phyloP scores from a whole-genome alignment of 495 filamentous ascomycete species.

The Penicillium argentinense region DNA sequence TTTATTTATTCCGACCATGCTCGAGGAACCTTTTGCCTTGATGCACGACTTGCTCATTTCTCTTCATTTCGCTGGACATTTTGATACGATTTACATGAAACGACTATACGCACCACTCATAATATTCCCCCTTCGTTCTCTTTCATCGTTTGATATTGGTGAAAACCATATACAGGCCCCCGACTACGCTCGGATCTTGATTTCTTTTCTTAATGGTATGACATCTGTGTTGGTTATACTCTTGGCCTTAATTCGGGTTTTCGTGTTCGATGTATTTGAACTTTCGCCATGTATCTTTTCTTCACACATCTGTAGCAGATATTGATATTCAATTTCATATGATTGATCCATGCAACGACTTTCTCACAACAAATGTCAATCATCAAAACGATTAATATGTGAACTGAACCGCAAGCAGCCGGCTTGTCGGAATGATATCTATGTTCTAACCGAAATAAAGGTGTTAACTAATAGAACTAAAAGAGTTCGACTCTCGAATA shows the following conservation, averaged over 20 bases:
- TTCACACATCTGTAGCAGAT: neutral
- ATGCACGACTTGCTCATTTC: slow-evolving; percentile 11
- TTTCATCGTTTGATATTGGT: slow-evolving; percentile 6
- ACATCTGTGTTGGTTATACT: slow-evolving; percentile 9
- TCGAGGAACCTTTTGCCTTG: neutral
- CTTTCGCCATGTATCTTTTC: neutral
- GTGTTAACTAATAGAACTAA: neutral
- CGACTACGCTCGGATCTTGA: neutral
- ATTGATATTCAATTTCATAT: slow-evolving; percentile 5
- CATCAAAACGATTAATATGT: too few relatives aligned
- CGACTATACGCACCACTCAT: slow-evolving; percentile 35
- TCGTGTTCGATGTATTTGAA: slow-evolving; percentile 10
- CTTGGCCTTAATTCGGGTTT: neutral
- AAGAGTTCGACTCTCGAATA: neutral
- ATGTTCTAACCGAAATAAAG: neutral
- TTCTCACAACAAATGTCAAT: too few relatives aligned
- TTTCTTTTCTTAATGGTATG: slow-evolving; percentile 11
- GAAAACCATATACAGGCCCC: neutral
- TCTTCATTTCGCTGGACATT: slow-evolving; percentile 27
- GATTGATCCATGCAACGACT: too few relatives aligned
- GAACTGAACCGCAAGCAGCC: too few relatives aligned
- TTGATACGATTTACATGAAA: slow-evolving; percentile 34
- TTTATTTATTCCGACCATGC: neutral
- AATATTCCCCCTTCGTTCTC: slow-evolving; percentile 19
- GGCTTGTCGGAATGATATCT: neutral